These are phyloP conservation scores for Austropuccinia psidii DNA, from an alignment of 1,284 basidiomycete genomes.

Conservation along the genomic window DNA sequence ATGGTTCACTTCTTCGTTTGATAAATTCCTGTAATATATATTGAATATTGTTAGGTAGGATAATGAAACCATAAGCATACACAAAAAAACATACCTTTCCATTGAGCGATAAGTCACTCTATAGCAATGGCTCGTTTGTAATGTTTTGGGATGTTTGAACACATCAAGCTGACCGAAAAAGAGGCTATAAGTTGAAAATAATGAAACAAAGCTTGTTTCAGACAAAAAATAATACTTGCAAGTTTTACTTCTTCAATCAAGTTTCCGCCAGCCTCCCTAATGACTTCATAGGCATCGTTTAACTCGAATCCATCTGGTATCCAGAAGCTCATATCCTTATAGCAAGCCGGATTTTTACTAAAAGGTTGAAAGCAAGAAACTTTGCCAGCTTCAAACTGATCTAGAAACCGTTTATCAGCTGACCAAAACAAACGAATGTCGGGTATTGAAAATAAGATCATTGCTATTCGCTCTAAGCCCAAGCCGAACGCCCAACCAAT, in stretches of 20 bases:
- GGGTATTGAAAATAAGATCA: conserved; percentile 94
- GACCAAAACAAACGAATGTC: conserved; percentile 99
- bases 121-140: conserved; percentile 72
- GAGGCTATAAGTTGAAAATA: not conserved
- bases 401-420: conserved; percentile 71
- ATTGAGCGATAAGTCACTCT: conserved; percentile 92
- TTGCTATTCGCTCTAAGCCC: conserved; percentile 92
- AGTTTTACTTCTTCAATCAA: conserved; percentile 81
- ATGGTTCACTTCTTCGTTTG: conserved; percentile 79
- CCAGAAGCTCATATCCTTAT: conserved; percentile 36
- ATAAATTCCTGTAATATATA: conserved; percentile 60
- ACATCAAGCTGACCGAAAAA: conserved; percentile 58
- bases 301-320: conserved; percentile 63
- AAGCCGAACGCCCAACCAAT: conserved; percentile 98
- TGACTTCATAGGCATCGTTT: conserved; percentile 93
- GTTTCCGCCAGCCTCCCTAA: conserved; percentile 84
- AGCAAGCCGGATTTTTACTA: conserved; percentile 31
- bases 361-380: conserved; percentile 54
- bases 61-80: not conserved
- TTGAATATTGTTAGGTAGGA: not conserved
- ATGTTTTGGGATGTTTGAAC: conserved; percentile 84
- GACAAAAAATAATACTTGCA: conserved; percentile 35
- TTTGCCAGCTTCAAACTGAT: conserved; percentile 70
- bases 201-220: not conserved
- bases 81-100: conserved; percentile 61